Percentiles rank a stretch among this genome's conserved stretches.
Evolutionary conservation across 148 eudicot species (phyloP).

Genomic region (Amaranthus hypochondriacus): DNA sequence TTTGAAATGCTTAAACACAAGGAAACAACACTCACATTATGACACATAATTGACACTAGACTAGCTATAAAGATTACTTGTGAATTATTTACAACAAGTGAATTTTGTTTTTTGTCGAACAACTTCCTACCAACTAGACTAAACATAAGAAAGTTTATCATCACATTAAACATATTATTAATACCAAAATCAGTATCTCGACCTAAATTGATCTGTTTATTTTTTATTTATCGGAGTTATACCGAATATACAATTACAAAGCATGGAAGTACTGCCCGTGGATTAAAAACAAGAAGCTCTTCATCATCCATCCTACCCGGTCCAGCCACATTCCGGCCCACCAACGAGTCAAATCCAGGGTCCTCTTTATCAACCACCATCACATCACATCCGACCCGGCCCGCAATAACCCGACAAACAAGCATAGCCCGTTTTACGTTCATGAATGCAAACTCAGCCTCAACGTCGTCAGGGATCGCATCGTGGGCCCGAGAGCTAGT

Average conservation of each 20-base stretch:
- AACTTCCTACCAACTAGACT: slow-evolving; percentile 11
- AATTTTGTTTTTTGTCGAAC: slow-evolving; percentile 11
- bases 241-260: slow-evolving; percentile 67
- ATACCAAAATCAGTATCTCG: neutral
- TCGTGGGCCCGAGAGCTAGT: slow-evolving; percentile 66
- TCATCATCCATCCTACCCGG: slow-evolving; percentile 44
- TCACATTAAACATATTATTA: neutral
- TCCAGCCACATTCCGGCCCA: slow-evolving; percentile 30
- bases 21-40: neutral
- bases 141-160: neutral
- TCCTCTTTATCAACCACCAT: slow-evolving; percentile 43
- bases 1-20: neutral
- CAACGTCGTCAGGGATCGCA: slow-evolving; percentile 70
- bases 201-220: slow-evolving; percentile 1
- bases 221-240: slow-evolving; percentile 11
- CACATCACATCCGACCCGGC: slow-evolving; percentile 64
- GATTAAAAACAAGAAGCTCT: slow-evolving; percentile 71
- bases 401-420: slow-evolving; percentile 78
- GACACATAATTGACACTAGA: neutral
- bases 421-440: slow-evolving; percentile 69
- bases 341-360: slow-evolving; percentile 58
- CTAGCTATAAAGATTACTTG: neutral
- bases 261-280: slow-evolving; percentile 81
- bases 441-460: slow-evolving; percentile 68
- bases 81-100: slow-evolving; percentile 6